Evolutionary conservation across 805 yeast genomes (phyloP).

Genomic region (Kuraishia borneana): DNA sequence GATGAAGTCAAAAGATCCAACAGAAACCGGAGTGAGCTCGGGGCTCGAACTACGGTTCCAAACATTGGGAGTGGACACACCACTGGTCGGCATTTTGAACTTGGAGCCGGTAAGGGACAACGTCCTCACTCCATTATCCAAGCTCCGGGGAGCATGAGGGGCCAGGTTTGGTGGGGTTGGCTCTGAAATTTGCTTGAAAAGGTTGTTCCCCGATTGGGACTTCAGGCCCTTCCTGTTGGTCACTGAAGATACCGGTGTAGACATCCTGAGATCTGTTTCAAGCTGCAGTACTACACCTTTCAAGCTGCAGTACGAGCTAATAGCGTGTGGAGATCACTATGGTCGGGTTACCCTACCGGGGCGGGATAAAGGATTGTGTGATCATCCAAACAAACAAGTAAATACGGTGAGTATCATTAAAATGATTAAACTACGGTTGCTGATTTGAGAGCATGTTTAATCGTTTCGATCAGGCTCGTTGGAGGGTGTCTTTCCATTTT

Average conservation of each 20-base stretch:
- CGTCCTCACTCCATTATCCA: slow-evolving; percentile 2
- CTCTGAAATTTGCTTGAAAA: slow-evolving; percentile 10
- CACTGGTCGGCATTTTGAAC: background rate
- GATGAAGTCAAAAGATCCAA: background rate
- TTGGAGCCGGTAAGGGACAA: slow-evolving; percentile 2
- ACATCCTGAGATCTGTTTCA: too few species aligned
- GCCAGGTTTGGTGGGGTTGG: slow-evolving; percentile 1
- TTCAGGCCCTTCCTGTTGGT: slow-evolving; percentile 11
- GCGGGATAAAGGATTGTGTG: too few species aligned
- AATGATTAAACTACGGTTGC: too few species aligned
- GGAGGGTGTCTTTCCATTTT: too few species aligned
- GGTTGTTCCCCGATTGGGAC: slow-evolving; percentile 15
- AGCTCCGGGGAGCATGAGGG: slow-evolving; percentile 1
- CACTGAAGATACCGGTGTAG: slow-evolving; percentile 3
- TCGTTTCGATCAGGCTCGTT: too few species aligned
- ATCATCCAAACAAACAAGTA: too few species aligned
- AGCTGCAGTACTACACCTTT: too few species aligned
- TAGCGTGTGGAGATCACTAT: too few species aligned
- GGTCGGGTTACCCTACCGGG: too few species aligned
- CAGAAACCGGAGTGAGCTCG: background rate
- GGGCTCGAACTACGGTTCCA: slow-evolving; percentile 2
- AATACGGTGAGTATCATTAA: too few species aligned
- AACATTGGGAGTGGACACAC: background rate
- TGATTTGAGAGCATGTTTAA: too few species aligned
- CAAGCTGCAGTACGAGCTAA: too few species aligned